Evolutionary conservation across 768 basidiomycete genomes (phyloP).

Genomic region (Collybiopsis luxurians): DNA sequence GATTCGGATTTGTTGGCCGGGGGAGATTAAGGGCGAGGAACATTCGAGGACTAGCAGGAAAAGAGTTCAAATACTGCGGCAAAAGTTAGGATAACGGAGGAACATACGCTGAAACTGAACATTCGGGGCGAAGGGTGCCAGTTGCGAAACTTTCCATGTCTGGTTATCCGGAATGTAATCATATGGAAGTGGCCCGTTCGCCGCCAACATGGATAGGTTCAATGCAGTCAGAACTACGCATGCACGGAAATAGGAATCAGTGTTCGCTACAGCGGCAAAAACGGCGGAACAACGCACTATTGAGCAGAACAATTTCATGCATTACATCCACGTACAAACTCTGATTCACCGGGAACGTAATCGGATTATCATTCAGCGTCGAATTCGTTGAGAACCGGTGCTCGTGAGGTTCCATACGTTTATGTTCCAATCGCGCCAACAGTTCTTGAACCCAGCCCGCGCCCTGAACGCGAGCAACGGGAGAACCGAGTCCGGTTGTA

Average conservation of each 20-base stretch:
- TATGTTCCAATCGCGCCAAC: conserved; percentile 77
- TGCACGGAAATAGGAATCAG: background rate
- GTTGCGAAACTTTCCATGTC: conserved; percentile 70
- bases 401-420: conserved; percentile 45
- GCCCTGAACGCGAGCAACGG: conserved; percentile 73
- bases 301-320: conserved; percentile 85
- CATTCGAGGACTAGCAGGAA: conserved; percentile 59
- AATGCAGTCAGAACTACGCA: conserved; percentile 82
- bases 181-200: conserved; percentile 69
- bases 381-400: conserved; percentile 86
- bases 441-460: conserved; percentile 83
- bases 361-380: no score
- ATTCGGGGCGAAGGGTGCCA: conserved; percentile 88
- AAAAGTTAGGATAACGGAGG: no score
- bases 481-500: conserved; percentile 82
- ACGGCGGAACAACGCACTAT: conserved; percentile 41
- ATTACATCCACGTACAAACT: conserved; percentile 85
- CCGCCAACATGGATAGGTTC: conserved; percentile 74
- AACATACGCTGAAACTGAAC: conserved; percentile 81
- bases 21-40: conserved; percentile 30
- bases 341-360: conserved; percentile 71
- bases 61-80: background rate
- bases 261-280: conserved; percentile 1
- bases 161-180: conserved; percentile 65
- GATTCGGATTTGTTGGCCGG: conserved; percentile 68